Percentiles rank a stretch among this genome's conserved stretches.
Evolutionary conservation across 176 grass and related monocot genomes (phyloP).

Genomic region (Alopecurus myosuroides): DNA sequence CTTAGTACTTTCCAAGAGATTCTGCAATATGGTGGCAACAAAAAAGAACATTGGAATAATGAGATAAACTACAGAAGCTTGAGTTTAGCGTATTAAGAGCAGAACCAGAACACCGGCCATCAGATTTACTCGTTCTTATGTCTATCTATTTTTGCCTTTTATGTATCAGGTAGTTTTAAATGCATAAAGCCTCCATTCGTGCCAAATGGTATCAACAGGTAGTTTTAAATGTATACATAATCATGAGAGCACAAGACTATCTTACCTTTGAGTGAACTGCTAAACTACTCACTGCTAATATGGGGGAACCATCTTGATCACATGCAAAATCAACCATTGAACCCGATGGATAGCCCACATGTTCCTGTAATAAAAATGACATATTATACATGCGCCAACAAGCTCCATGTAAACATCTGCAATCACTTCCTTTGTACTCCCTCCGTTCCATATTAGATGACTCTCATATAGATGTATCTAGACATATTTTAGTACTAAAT

Average conservation of each 20-base stretch:
- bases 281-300: conserved; percentile 88
- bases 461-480: too few relatives aligned
- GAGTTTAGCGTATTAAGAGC: background rate
- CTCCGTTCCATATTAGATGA: too few relatives aligned
- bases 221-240: background rate
- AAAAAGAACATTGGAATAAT: conserved; percentile 1
- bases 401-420: background rate
- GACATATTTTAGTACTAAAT: too few relatives aligned
- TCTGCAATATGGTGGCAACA: conserved; percentile 38
- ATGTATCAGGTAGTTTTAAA: background rate
- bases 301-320: conserved; percentile 77
- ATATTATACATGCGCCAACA: background rate
- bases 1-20: conserved; percentile 71
- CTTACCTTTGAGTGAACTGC: conserved; percentile 88
- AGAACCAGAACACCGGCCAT: background rate
- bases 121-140: background rate
- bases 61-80: background rate
- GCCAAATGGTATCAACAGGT: background rate
- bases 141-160: background rate
- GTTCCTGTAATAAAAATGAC: conserved; percentile 49
- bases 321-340: conserved; percentile 98
- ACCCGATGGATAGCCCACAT: conserved; percentile 82
- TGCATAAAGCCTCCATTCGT: background rate
- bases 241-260: background rate
- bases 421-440: background rate